These are phyloP conservation scores for Tylopilus balloui DNA, from an alignment of 768 basidiomycete species.

Conservation along the genomic window DNA sequence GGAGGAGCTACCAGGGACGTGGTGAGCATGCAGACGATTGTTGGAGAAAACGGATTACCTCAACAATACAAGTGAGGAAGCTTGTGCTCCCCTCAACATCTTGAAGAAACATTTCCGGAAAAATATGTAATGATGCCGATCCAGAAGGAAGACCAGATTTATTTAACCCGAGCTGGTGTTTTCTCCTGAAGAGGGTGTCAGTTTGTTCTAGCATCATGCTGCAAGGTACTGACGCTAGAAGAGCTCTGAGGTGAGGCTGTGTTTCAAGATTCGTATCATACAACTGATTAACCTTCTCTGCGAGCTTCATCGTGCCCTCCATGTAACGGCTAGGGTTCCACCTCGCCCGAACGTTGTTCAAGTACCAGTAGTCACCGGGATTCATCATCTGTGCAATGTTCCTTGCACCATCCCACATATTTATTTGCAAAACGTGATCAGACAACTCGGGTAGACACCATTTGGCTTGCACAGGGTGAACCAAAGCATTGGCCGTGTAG, in stretches of 20 bases:
- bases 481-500: constrained; percentile 45
- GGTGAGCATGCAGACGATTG: background rate
- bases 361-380: constrained; percentile 46
- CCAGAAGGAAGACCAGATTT: constrained; percentile 17
- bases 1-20: constrained; percentile 40
- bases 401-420: constrained; percentile 55
- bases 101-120: constrained; percentile 45
- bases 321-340: constrained; percentile 36
- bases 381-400: constrained; percentile 40
- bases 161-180: constrained; percentile 35
- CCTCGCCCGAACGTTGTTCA: constrained; percentile 50
- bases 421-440: constrained; percentile 46
- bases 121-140: constrained; percentile 28
- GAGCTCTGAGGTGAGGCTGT: constrained; percentile 39
- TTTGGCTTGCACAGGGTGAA: constrained; percentile 32
- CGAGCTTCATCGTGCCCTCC: constrained; percentile 50
- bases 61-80: constrained; percentile 54
- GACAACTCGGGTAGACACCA: constrained; percentile 48
- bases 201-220: background rate
- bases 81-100: constrained; percentile 39
- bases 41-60: constrained; percentile 37
- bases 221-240: constrained; percentile 45
- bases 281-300: constrained; percentile 42
- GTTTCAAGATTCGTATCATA: constrained; percentile 35
- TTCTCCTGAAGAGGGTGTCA: constrained; percentile 40